Percentiles rank a stretch among this genome's conserved stretches.
Evolutionary conservation across 192 early-diverging fungal genomes (phyloP).

Genomic region (Pecoramyces ruminantium): DNA sequence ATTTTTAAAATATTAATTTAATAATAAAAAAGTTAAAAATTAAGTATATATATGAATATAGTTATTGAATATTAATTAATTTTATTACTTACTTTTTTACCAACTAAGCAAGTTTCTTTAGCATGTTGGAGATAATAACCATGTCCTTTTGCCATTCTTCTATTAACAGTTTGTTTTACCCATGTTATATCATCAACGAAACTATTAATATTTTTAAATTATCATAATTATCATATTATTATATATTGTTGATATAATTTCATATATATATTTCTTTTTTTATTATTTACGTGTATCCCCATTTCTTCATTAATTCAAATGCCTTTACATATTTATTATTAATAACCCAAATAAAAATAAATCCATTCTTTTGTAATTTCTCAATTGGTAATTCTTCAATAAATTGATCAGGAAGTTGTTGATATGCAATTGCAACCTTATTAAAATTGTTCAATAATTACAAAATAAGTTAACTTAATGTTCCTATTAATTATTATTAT

Average conservation of each 20-base stretch:
- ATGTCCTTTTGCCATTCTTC: constrained; percentile 92
- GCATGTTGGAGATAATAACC: constrained; percentile 95
- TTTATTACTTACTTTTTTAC: constrained; percentile 50
- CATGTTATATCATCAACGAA: constrained; percentile 92
- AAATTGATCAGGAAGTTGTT: constrained; percentile 83
- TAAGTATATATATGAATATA: too few species aligned
- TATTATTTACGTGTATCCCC: constrained; percentile 79
- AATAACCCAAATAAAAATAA: constrained; percentile 96
- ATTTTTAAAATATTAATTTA: too few species aligned
- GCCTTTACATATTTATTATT: constrained; percentile 95
- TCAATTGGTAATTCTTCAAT: constrained; percentile 81
- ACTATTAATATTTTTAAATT: constrained; percentile 14
- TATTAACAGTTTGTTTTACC: constrained; percentile 93
- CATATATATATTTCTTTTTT: too few species aligned
- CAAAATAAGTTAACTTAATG: too few species aligned
- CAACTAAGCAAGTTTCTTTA: constrained; percentile 91
- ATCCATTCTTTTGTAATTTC: constrained; percentile 70
- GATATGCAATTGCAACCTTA: constrained; percentile 82
- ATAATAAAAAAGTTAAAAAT: too few species aligned
- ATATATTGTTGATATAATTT: too few species aligned
- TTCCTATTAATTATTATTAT: too few species aligned
- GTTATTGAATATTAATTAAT: too few species aligned
- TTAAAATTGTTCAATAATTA: too few species aligned
- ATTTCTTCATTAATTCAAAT: constrained; percentile 84
- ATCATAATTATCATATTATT: too few species aligned